Evolutionary conservation across 176 grass and related monocot species (phyloP).

Genomic region (Carex pumila): DNA sequence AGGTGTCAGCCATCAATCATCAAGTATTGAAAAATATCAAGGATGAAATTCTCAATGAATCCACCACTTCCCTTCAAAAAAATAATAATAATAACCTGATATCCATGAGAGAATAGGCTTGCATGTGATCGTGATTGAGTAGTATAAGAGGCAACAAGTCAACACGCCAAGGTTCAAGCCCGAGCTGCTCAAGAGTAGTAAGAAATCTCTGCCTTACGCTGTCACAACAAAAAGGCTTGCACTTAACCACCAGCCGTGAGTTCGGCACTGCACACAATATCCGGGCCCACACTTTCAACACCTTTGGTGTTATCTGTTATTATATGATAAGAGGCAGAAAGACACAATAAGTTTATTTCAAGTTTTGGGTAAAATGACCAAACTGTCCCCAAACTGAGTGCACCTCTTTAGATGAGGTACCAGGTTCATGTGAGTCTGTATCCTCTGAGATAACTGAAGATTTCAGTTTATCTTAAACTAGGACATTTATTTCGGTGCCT

Average conservation of each 20-base stretch:
- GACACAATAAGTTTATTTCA: background rate
- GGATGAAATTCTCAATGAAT: background rate
- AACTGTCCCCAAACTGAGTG: background rate
- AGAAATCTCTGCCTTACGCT: conserved; percentile 84
- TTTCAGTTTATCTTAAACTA: no score
- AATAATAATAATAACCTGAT: conserved; percentile 47
- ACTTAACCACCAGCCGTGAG: conserved; percentile 90
- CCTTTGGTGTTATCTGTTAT: conserved; percentile 81
- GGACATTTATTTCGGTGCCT: no score
- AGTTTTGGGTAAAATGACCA: background rate
- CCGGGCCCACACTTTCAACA: conserved; percentile 91
- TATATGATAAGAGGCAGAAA: conserved; percentile 8
- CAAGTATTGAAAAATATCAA: background rate
- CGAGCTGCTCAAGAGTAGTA: conserved; percentile 71
- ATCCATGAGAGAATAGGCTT: conserved; percentile 98
- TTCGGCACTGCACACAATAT: conserved; percentile 89
- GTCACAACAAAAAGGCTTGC: conserved; percentile 95
- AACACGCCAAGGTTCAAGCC: conserved; percentile 71
- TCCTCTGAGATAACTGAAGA: no score
- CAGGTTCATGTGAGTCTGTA: background rate
- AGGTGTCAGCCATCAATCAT: background rate
- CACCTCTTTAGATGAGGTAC: no score
- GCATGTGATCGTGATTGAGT: conserved; percentile 99
- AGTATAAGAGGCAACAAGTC: conserved; percentile 95
- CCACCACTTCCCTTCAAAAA: background rate